Percentiles rank a stretch among this genome's conserved stretches.
Conservation (phyloP, 1,139 yeast species). For the Saccharomyces hybrid region DNA sequence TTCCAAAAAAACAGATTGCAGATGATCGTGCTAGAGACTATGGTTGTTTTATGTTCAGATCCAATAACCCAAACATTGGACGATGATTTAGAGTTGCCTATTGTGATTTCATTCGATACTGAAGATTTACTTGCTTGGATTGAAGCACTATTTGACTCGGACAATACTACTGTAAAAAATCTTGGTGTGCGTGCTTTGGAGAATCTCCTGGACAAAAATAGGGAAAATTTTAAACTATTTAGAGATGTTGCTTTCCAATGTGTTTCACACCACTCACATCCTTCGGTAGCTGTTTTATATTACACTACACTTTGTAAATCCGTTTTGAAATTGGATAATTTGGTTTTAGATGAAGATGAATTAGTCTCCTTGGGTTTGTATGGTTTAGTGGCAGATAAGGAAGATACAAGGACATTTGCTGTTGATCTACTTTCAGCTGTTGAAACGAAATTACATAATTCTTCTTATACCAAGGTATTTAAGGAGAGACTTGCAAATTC, state of each 20-base stretch:
- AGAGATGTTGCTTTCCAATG: constrained; percentile 63
- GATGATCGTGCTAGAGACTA: constrained; percentile 65
- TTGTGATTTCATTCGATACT: constrained; percentile 61
- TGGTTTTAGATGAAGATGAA: constrained; percentile 30
- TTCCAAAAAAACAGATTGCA: constrained; percentile 71
- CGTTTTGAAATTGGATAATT: constrained; percentile 23
- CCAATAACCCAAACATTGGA: constrained; percentile 48
- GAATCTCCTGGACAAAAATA: constrained; percentile 57
- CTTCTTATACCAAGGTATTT: constrained; percentile 32
- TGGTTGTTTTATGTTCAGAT: constrained; percentile 74
- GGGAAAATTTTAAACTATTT: constrained; percentile 49
- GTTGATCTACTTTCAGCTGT: no score
- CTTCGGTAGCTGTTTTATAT: constrained; percentile 55
- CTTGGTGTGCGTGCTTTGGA: constrained; percentile 68
- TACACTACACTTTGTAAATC: constrained; percentile 66
- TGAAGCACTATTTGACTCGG: constrained; percentile 55
- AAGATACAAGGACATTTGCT: constrained; percentile 25
- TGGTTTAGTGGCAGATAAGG: constrained; percentile 31
- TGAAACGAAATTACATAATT: constrained; percentile 21
- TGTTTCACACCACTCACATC: constrained; percentile 47
- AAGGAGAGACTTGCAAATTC: constrained; percentile 31
- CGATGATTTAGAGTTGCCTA: constrained; percentile 33
- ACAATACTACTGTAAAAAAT: constrained; percentile 51
- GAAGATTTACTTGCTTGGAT: constrained; percentile 71
- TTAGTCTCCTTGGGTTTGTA: constrained; percentile 30